A percentile compares a stretch with the other conserved stretches of the same genome.
phyloP scores from a whole-genome alignment of 202 grass and related monocot species.

The Cymbopogon flexuosus region DNA sequence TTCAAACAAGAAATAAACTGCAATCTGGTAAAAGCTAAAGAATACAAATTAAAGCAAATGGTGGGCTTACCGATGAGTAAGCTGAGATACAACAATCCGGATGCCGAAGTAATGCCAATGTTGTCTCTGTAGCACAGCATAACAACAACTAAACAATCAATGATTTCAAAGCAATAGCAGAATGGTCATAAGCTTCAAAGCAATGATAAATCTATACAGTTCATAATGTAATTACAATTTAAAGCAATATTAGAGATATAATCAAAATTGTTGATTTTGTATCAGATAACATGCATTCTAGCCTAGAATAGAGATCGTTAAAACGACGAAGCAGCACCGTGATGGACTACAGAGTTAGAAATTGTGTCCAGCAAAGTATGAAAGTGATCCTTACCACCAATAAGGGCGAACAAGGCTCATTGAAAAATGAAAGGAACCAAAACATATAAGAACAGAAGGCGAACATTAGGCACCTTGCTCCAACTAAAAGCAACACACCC shows the following conservation, averaged over 20 bases:
- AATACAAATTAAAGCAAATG: constrained; percentile 28
- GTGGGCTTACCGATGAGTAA: constrained; percentile 68
- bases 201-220: not conserved
- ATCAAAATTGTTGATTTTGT: not conserved
- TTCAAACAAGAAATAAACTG: not conserved
- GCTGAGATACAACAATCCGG: constrained; percentile 98
- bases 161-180: constrained; percentile 1
- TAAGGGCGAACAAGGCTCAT: not conserved
- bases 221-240: not conserved
- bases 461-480: not conserved
- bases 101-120: constrained; percentile 89
- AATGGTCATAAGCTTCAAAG: not conserved
- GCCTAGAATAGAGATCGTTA: not conserved
- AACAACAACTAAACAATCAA: constrained; percentile 20
- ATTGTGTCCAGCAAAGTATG: not conserved
- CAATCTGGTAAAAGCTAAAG: not conserved
- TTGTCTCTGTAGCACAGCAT: constrained; percentile 67
- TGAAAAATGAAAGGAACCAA: not conserved
- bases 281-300: not conserved
- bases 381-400: not conserved
- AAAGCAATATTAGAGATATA: not conserved
- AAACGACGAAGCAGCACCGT: not conserved
- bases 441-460: not conserved
- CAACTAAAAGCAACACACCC: not conserved
- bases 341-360: not conserved